Conservation (phyloP, 495 filamentous ascomycete genomes). For the Alectoria sarmentosa region DNA sequence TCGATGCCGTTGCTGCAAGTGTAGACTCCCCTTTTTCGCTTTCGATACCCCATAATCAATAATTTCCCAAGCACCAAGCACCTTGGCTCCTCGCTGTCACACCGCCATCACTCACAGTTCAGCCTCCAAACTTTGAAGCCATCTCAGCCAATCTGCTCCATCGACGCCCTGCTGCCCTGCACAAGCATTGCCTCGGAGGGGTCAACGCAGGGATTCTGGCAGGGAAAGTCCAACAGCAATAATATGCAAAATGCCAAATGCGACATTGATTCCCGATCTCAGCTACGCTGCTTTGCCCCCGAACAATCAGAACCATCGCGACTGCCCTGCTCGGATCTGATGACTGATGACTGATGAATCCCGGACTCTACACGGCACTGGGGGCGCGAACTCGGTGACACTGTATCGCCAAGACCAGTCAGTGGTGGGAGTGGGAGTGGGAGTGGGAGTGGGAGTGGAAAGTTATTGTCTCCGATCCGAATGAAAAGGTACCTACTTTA, state of each 20-base stretch:
- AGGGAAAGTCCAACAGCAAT: neutral
- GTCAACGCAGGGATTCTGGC: neutral
- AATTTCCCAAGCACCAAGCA: neutral
- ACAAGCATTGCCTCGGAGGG: neutral
- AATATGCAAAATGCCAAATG: neutral
- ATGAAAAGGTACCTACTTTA: neutral
- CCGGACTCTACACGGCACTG: too few relatives aligned
- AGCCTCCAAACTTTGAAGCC: constrained; percentile 1
- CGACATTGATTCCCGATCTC: neutral
- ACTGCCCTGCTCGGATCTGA: too few relatives aligned
- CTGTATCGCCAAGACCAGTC: neutral
- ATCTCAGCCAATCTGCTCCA: constrained; percentile 1
- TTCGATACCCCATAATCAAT: neutral
- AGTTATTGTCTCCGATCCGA: neutral
- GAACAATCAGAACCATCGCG: neutral
- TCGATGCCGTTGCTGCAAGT: neutral
- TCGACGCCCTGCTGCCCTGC: neutral
- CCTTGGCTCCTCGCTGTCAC: neutral
- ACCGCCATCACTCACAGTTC: neutral
- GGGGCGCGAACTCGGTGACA: too few relatives aligned
- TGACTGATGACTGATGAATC: too few relatives aligned
- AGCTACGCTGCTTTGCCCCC: neutral
- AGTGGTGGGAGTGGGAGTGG: neutral
- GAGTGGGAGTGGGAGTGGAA: neutral
- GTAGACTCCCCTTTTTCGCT: neutral